These are phyloP conservation scores for Tulasnella sp. DNA, from an alignment of 768 basidiomycete species.

Conservation along the genomic window DNA sequence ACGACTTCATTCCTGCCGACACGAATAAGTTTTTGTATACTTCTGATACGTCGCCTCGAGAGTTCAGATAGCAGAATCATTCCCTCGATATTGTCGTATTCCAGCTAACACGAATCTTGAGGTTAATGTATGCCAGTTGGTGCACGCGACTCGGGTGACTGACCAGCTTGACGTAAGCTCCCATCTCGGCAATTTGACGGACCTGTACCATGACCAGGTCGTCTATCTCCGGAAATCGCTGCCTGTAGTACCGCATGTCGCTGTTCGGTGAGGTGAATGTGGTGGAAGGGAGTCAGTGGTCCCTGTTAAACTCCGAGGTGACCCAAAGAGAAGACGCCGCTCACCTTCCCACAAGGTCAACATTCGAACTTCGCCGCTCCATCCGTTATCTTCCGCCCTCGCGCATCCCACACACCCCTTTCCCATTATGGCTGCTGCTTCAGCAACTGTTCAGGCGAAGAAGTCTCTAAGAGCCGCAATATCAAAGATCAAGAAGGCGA, in stretches of 20 bases:
- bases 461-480: constrained; percentile 4
- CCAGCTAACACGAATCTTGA: constrained; percentile 46
- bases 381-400: not conserved
- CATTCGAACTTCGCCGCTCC: not conserved
- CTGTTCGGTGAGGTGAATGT: not conserved
- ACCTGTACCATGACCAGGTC: constrained; percentile 99
- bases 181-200: constrained; percentile 98
- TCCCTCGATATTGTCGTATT: constrained; percentile 98
- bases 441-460: constrained; percentile 8
- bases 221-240: constrained; percentile 90
- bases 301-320: not conserved
- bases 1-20: constrained; percentile 98
- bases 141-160: constrained; percentile 23
- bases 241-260: constrained; percentile 83
- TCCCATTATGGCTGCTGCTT: constrained; percentile 1
- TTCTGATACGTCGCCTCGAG: constrained; percentile 88
- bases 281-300: constrained; percentile 5
- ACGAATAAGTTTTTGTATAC: constrained; percentile 94
- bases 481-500: not conserved
- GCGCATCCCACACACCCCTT: not conserved
- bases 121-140: not conserved
- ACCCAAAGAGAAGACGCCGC: not conserved
- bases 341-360: not conserved
- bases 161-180: constrained; percentile 96
- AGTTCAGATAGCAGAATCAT: constrained; percentile 99